Conservation (phyloP, 805 yeast species). For the Monosporozyma solicola region DNA sequence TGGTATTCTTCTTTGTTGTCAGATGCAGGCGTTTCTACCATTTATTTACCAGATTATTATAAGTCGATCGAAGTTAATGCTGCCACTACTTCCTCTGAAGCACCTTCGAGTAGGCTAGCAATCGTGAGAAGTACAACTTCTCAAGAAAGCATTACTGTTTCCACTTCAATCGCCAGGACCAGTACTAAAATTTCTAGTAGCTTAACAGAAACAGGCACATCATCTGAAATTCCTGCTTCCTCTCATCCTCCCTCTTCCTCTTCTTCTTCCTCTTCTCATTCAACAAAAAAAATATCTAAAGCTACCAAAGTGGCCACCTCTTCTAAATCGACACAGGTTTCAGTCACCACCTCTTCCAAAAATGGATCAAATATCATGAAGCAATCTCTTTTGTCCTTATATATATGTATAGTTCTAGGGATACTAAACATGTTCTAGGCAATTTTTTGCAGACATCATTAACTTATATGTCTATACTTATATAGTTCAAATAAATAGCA, state of each 20-base stretch:
- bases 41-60: conserved; percentile 23
- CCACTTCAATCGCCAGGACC: background rate
- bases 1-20: conserved; percentile 24
- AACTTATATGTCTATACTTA: background rate
- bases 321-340: background rate
- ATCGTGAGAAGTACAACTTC: background rate
- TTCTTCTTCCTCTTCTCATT: background rate
- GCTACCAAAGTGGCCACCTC: background rate
- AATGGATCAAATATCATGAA: background rate
- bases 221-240: background rate
- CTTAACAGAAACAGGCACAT: background rate
- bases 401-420: background rate
- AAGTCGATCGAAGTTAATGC: background rate
- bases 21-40: conserved; percentile 14
- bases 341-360: background rate
- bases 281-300: background rate
- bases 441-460: background rate
- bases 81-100: background rate
- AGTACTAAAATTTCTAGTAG: background rate
- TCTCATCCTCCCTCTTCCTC: background rate
- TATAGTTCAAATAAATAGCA: background rate
- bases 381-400: background rate
- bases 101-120: background rate
- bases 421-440: background rate
- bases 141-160: background rate